A percentile compares a stretch with the other conserved stretches of the same genome.
Conservation (phyloP, 2,329 filamentous ascomycete species). For the Penicillium sp. region DNA sequence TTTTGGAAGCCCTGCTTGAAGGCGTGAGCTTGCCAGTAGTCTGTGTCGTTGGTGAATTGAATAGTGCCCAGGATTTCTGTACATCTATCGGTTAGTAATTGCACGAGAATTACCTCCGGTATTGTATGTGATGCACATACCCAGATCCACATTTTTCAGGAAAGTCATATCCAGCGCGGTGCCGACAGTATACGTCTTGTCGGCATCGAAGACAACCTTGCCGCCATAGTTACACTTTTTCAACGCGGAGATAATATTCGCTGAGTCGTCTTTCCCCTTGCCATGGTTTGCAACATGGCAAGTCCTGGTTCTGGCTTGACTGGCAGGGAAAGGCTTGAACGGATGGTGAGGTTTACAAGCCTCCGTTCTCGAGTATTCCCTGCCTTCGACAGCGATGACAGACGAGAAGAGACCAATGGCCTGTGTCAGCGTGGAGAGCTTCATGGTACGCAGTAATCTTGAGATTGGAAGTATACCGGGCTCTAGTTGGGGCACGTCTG, state of each 20-base stretch:
- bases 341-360: constrained; percentile 29
- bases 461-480: background rate
- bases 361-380: constrained; percentile 19
- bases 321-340: constrained; percentile 31
- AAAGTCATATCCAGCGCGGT: constrained; percentile 66
- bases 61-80: constrained; percentile 59
- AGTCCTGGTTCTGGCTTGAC: constrained; percentile 23
- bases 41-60: constrained; percentile 64
- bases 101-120: background rate
- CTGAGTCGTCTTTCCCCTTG: constrained; percentile 47
- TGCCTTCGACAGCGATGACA: constrained; percentile 17
- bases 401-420: constrained; percentile 21
- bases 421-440: constrained; percentile 24
- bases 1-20: constrained; percentile 68
- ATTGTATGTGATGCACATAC: constrained; percentile 31
- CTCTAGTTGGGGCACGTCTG: background rate
- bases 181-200: constrained; percentile 59
- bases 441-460: constrained; percentile 20
- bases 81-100: background rate
- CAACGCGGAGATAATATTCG: constrained; percentile 55
- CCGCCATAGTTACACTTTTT: constrained; percentile 63
- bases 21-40: constrained; percentile 65
- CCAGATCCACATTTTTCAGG: constrained; percentile 61
- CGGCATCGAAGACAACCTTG: constrained; percentile 57
- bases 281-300: constrained; percentile 31